Percentiles rank a stretch among this genome's conserved stretches.
Conservation (phyloP, 2,329 filamentous ascomycete species). For the Scortechinia acanthostroma region DNA sequence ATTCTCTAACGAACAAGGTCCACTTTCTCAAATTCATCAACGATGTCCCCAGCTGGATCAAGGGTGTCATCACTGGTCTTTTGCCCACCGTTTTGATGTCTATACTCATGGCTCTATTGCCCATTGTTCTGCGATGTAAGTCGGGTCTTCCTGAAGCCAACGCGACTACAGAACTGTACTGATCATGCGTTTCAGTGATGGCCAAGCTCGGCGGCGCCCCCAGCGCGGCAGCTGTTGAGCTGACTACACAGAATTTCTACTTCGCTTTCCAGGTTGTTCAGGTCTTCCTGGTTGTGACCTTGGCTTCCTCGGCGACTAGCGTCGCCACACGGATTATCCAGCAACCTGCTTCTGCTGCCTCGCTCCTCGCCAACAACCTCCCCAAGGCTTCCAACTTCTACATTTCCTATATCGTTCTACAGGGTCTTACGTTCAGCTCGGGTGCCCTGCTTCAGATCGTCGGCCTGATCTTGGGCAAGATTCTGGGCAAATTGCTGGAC, state of each 20-base stretch:
- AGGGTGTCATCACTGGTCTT: constrained; percentile 79
- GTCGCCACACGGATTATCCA: constrained; percentile 55
- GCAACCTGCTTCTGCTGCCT: constrained; percentile 53
- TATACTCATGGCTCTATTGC: constrained; percentile 79
- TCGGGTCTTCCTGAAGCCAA: too few relatives aligned
- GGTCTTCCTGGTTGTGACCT: constrained; percentile 80
- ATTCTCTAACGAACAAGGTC: constrained; percentile 50
- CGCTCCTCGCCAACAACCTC: constrained; percentile 64
- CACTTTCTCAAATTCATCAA: constrained; percentile 70
- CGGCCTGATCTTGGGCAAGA: constrained; percentile 67
- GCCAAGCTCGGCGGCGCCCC: constrained; percentile 77
- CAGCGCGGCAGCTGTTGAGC: constrained; percentile 71
- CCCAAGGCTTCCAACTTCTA: constrained; percentile 90
- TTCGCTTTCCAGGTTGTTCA: constrained; percentile 87
- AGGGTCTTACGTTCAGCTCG: constrained; percentile 75
- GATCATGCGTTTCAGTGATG: too few relatives aligned
- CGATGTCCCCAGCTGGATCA: constrained; percentile 60
- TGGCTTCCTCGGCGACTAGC: constrained; percentile 73
- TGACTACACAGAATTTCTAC: constrained; percentile 85
- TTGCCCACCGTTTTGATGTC: constrained; percentile 74
- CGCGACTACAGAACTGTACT: too few relatives aligned
- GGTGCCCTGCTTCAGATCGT: constrained; percentile 60
- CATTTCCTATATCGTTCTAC: constrained; percentile 87
- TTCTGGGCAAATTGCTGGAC: constrained; percentile 70
- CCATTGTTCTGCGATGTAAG: constrained; percentile 71